Base-by-base conservation (phyloP, 2,329 filamentous ascomycete species). In the Cladosporium sphaerospermum region DNA sequence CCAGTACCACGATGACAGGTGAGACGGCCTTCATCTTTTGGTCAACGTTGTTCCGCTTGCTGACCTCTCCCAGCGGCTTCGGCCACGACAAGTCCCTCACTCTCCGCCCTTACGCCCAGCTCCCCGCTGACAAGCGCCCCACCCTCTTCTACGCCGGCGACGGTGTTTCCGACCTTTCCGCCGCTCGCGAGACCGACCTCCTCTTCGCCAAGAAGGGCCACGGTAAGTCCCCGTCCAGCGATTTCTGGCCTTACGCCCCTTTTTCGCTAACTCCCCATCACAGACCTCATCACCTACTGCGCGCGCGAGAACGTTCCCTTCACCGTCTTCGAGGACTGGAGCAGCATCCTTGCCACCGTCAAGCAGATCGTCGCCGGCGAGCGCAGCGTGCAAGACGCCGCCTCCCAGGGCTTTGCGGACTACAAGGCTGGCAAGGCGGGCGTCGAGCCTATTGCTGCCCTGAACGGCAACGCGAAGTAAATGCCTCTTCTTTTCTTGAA, bases 81-180 rank as follows among this genome's bases (percentile, higher is more conserved):
- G 93, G 93, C n/a, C 93, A 99, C 68, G 92, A 99, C 78, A 99
- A 99, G 81, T 91, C 86, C 23, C 77, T 92, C 51, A 89, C 93
- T 68, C 89, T 99, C 64, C 83, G 88, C 59, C 89, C 89, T 48
- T 97, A 97, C 72, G 85, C 86, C 2, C 77, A 82, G 23, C 77
- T 95, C 41, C 83, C 88, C 0, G 76, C 76, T 11, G 69, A 76
- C 32, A 72, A 86, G 64, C 80, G 90, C 40, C 93, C 93, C 2
- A 84, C 83, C 37, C 82, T 97, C 73, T 89, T 97, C 70, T 99
- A 99, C 65, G 92, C 93, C 32, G 93, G 93, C 54, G 92, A 97
- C 63, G 92, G 92, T 45, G 89, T 96, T 4, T 95, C 88, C 2
- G 92, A 97, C 68, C 77, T 97, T 49, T 95, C 88, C 23, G 93